Evolutionary conservation across 805 yeast species (phyloP), one percentile per base, ranked within the genome.

Genomic region (Lachancea mirantina): DNA sequence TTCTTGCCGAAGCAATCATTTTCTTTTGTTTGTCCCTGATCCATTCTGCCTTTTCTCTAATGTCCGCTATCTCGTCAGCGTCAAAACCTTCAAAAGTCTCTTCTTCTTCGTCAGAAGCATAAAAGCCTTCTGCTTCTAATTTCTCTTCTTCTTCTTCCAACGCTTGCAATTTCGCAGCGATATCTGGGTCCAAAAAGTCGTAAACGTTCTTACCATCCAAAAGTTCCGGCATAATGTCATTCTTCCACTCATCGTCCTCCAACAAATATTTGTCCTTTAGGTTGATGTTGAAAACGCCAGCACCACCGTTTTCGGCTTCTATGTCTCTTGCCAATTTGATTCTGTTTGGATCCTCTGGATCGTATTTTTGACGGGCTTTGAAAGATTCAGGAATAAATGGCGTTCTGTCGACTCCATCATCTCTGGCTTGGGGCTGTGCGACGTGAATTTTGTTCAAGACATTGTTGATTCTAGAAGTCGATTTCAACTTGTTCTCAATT

Each of bases 231-330:
- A 92, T 85, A 42, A 81, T 72, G 62, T 92, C 99, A 46, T 85
- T 76, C 72, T 89, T 89, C 99, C 99, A 92, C 44, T 84, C 94
- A 32, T 89, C 97, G 57, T 92, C 89, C 47, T 89, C 98, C 48
- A 92, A 69, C 41, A 92, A 47, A 62, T 94, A 92, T 53, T 79
- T 82, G 55, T 89, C 97, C 59, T 87, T 84, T 65, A 92, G 70
- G 66, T 92, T 87, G 56, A 92, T 75, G 66, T 87, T 92, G 70
- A 66, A 92, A 21, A 92, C 98, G 70, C 98, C 98, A 26, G 98
- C 96, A 57, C 98, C 98, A 57, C 98, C 98, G 52, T 92, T 84
- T 58, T 82, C 96, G 30, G 72, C 80, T 66, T 92, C 98, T 42
- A 87, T 68, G 56, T 92, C 97, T 53, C 84, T 74, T 23, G 94